Evolutionary conservation across 768 basidiomycete genomes (phyloP), one percentile per base, ranked within the genome.

Genomic region (Rhizopogon vinicolor): DNA sequence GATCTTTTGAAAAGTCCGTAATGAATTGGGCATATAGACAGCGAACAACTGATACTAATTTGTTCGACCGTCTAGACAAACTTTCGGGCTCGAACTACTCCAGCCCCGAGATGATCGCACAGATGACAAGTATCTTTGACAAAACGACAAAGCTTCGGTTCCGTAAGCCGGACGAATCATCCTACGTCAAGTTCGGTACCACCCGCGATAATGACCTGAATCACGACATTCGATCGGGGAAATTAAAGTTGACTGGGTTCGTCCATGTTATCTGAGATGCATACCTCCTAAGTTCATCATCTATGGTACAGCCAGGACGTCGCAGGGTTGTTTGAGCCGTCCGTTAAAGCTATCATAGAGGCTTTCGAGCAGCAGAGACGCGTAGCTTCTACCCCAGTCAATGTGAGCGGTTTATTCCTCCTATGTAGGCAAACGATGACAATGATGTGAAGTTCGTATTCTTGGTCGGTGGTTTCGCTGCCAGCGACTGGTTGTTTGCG

Each of bases 381-480:
- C 6, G 67, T 58, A 7, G 62, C 65, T 0, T 37, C 18, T 9
- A 54, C 61, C 18, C 49, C 54, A 3, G 66, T 78, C 41, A 56
- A 59, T 35, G 75, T 69, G 60, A 55, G 66, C 60, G 10, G 53
- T 14, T 37, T 19, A 3, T 37, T 37, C 37, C n/a, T n/a, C 7
- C 3, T 28, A 28, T 41, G 37, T 22, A 22, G 37, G 10, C 5
- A 2, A 1, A 14, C 14, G 1, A 7, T 52, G 6, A 13, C 10
- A 44, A 9, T 6, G 18, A 6, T 0, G 5, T 16, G 4, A 29
- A 72, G 72, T 53, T 70, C 14, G 71, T 76, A n/a, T 74, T 81
- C 41, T 71, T 85, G 2, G 79, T 82, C 1, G 80, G 82, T 2
- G 79, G 80, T 0, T 82, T 80, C 55, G 74, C 76, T 0, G 75